Evolutionary conservation across 176 grass and related monocot genomes (phyloP), one percentile per base, ranked within the genome.

Genomic region (Triticum turgidum): DNA sequence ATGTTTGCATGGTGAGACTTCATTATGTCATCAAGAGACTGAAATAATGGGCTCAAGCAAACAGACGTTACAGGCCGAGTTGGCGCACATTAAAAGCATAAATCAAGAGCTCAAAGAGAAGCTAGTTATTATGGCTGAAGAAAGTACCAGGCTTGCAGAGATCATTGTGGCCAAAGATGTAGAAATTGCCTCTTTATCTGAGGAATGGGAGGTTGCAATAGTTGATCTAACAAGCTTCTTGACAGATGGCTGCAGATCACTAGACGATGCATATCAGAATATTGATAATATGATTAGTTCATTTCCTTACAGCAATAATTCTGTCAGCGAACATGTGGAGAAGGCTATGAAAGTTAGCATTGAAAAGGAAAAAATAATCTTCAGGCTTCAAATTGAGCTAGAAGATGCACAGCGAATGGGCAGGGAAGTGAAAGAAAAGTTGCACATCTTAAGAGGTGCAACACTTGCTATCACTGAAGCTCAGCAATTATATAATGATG

Each of bases 171-270:
- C 82, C 29, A 90, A 90, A 86, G 92, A 97, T 85, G 87, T 83
- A 30, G 90, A 97, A 89, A 88, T 88, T 66, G 49, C 82, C 74
- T 82, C 80, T 80, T 76, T 93, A 38, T 91, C 89, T 32, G 86
- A 93, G 58, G 92, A 90, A 61, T 97, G 95, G 95, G 95, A 97
- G 86, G 81, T 61, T 42, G 92, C 95, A 78, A 89, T 97, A 88
- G 86, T 92, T 76, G 92, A 97, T 80, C 82, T 97, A 70, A 92
- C 92, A 51, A 88, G 76, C 78, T 97, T 97, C 88, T 89, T 97
- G 68, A 90, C 85, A 52, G 90, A 92, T 65, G 92, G 94, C 33
- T 94, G 86, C 25, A 92, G 86, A 59, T 97, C 92, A 12, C 81
- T 97, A 24, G 92, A 92, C 73, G 88, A 97, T 79, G 94, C 94